These are phyloP conservation scores for Tetratostichococcus sp. DNA, from an alignment of 139 green algal species.

Conservation along the genomic window DNA sequence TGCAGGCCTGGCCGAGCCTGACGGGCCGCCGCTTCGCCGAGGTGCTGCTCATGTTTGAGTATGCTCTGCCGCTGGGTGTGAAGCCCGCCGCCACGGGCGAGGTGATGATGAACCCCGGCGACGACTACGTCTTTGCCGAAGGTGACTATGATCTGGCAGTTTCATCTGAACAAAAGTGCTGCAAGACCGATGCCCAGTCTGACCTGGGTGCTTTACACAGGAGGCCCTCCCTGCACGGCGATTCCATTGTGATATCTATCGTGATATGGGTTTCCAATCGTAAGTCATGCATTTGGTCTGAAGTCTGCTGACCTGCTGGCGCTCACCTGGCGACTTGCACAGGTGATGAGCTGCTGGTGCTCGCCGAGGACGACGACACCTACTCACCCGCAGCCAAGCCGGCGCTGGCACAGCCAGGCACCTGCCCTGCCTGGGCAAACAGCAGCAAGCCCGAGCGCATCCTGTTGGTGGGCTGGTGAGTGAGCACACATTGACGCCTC, in stretches of 20 bases:
- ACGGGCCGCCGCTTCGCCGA: slow-evolving; percentile 34
- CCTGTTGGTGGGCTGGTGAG: slow-evolving; percentile 50
- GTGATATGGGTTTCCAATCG: no score
- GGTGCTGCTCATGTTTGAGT: slow-evolving; percentile 35
- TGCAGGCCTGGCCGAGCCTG: slow-evolving; percentile 40
- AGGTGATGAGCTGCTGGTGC: slow-evolving; percentile 41
- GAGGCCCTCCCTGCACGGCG: no score
- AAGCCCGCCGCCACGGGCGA: neutral
- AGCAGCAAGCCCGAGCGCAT: slow-evolving; percentile 32
- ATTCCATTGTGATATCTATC: no score
- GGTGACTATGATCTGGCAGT: slow-evolving; percentile 15
- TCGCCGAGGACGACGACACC: slow-evolving; percentile 59
- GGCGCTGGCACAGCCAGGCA: neutral
- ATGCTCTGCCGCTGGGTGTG: slow-evolving; percentile 39
- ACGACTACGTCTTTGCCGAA: slow-evolving; percentile 22
- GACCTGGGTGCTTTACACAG: no score
- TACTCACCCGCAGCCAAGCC: slow-evolving; percentile 21
- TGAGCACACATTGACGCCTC: no score
- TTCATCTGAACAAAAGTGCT: no score
- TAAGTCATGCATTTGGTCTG: no score
- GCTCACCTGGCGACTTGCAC: no score
- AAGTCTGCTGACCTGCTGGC: no score
- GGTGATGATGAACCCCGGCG: slow-evolving; percentile 35
- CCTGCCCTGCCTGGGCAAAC: neutral
- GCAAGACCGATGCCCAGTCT: no score